Conservation (phyloP, 2,329 filamentous ascomycete species). For the Microdochium bolleyi region DNA sequence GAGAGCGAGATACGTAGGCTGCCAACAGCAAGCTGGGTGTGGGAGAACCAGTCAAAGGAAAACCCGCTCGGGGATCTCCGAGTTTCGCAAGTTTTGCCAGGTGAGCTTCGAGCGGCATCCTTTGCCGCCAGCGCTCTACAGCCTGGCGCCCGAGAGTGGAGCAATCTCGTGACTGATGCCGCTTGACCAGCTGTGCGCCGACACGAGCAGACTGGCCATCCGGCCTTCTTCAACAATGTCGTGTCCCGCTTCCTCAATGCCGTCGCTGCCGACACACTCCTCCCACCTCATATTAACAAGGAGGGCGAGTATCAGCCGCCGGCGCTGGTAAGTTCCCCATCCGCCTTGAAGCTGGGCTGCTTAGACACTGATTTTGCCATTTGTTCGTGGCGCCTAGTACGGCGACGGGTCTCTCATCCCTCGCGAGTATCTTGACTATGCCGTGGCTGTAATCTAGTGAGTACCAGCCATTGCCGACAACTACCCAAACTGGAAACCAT, state of each 20-base stretch:
- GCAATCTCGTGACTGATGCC: neutral
- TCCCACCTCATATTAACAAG: constrained; percentile 9
- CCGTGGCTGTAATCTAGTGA: constrained; percentile 13
- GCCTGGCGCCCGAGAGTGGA: neutral
- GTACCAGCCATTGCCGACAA: neutral
- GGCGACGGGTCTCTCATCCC: constrained; percentile 15
- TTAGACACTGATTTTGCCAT: neutral
- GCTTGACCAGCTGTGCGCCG: constrained; percentile 7
- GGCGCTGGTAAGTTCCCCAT: constrained; percentile 8
- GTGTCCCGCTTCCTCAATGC: constrained; percentile 15
- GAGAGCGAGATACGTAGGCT: constrained; percentile 13
- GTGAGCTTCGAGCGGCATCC: no score
- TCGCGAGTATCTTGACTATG: constrained; percentile 11
- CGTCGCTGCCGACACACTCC: constrained; percentile 6
- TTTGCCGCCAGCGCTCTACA: no score
- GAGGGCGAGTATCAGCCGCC: constrained; percentile 11
- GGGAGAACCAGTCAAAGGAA: constrained; percentile 11
- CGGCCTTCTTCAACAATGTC: constrained; percentile 16
- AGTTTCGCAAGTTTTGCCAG: constrained; percentile 13
- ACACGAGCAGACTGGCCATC: constrained; percentile 10
- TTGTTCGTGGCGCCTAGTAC: constrained; percentile 4
- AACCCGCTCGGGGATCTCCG: constrained; percentile 13
- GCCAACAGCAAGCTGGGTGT: constrained; percentile 13
- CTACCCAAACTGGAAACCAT: neutral
- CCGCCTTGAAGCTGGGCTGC: neutral